Evolutionary conservation across 2,329 filamentous ascomycete genomes (phyloP).

Genomic region (Lasiodiplodia theobromae): DNA sequence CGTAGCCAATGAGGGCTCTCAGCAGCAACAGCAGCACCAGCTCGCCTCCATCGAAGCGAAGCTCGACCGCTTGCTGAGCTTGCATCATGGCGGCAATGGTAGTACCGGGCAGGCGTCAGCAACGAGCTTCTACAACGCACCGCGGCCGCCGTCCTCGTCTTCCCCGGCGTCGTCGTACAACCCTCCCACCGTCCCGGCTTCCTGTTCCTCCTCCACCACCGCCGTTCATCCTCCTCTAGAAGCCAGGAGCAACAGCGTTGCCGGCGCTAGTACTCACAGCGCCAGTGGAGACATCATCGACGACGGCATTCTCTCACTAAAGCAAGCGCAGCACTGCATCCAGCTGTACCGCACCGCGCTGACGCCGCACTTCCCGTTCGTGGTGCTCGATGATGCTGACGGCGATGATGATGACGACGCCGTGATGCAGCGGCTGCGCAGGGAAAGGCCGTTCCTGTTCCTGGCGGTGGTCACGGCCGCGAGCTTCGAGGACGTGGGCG

Average conservation of each 20-base stretch:
- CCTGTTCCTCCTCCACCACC: not conserved
- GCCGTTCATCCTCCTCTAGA: not conserved
- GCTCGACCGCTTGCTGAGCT: not conserved
- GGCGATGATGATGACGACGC: not conserved
- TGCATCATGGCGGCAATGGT: constrained; percentile 33
- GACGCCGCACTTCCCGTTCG: constrained; percentile 36
- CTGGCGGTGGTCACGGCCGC: constrained; percentile 42
- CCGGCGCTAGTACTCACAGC: not conserved
- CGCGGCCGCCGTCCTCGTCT: not conserved
- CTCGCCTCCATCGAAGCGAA: constrained; percentile 9
- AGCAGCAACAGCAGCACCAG: not conserved
- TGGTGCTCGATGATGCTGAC: constrained; percentile 32
- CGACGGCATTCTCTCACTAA: not conserved
- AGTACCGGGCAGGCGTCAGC: not conserved
- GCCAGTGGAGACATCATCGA: constrained; percentile 1
- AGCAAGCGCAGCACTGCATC: constrained; percentile 4
- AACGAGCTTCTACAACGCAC: not conserved
- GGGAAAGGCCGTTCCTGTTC: constrained; percentile 45
- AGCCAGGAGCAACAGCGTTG: too few relatives aligned
- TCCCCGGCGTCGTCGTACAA: not conserved
- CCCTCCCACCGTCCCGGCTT: not conserved
- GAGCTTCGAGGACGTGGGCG: constrained; percentile 35
- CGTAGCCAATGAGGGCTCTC: not conserved
- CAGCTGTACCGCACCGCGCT: constrained; percentile 3
- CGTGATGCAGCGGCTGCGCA: constrained; percentile 32